These are phyloP conservation scores for Salvia rosmarinus DNA, from an alignment of 257 asterid species.

Conservation along the genomic window DNA sequence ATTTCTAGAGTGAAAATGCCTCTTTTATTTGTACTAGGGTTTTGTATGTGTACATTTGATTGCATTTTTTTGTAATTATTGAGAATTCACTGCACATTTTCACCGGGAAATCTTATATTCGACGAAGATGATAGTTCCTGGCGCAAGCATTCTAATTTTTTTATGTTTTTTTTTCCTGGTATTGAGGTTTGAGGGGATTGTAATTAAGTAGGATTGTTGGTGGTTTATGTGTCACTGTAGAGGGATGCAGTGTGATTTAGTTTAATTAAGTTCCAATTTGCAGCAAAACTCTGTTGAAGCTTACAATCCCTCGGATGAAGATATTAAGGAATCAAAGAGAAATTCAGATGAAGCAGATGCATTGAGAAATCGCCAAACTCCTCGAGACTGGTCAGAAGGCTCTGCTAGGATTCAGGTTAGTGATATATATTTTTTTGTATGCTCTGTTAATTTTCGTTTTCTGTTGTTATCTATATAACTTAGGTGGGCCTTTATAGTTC, in stretches of 20 bases:
- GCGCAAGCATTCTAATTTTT: constrained; percentile 1
- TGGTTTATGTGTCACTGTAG: constrained; percentile 22
- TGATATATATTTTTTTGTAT: background rate
- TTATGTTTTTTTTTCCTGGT: background rate
- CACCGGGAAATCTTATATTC: background rate
- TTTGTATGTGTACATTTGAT: background rate
- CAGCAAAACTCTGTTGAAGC: constrained; percentile 87
- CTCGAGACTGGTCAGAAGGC: constrained; percentile 97
- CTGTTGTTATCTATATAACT: background rate
- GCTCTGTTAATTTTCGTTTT: background rate
- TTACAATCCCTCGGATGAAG: constrained; percentile 87
- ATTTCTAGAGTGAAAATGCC: background rate
- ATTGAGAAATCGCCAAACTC: constrained; percentile 83
- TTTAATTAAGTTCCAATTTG: constrained; percentile 18
- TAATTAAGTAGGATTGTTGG: background rate
- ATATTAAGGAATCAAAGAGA: constrained; percentile 89
- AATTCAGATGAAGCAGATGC: constrained; percentile 86
- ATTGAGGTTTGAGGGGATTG: background rate
- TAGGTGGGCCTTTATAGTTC: too few species aligned
- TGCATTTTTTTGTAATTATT: constrained; percentile 5
- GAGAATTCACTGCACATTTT: background rate
- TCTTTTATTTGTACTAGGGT: constrained; percentile 29
- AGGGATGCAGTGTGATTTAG: constrained; percentile 27
- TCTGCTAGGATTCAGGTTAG: constrained; percentile 91
- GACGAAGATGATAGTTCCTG: background rate